Evolutionary conservation across 2,329 filamentous ascomycete species (phyloP).

Genomic region (Pseudogymnoascus sp.): DNA sequence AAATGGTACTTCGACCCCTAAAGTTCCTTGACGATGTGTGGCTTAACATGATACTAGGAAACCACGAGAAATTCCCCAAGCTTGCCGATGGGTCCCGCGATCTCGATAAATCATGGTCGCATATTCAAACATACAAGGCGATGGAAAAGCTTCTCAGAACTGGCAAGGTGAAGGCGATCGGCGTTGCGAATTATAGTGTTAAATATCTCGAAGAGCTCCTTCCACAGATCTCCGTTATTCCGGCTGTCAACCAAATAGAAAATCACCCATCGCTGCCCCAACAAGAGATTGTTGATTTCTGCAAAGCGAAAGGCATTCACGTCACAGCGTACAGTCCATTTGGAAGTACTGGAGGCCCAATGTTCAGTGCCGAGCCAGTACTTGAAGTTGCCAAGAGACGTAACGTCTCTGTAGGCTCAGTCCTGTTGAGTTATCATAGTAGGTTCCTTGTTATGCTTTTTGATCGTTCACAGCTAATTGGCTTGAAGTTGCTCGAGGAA

Average conservation of each 20-base stretch:
- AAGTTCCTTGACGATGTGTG: background rate
- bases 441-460: conserved; percentile 29
- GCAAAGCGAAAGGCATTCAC: conserved; percentile 42
- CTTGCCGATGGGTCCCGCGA: conserved; percentile 24
- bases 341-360: conserved; percentile 30
- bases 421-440: conserved; percentile 63
- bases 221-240: conserved; percentile 38
- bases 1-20: conserved; percentile 34
- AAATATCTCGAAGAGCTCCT: conserved; percentile 31
- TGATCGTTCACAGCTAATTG: background rate
- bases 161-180: conserved; percentile 41
- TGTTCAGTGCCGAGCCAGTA: conserved; percentile 54
- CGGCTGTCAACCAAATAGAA: conserved; percentile 54
- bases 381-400: conserved; percentile 55
- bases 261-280: conserved; percentile 52
- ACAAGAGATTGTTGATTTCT: conserved; percentile 43
- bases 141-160: conserved; percentile 42
- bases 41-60: conserved; percentile 13
- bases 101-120: conserved; percentile 16
- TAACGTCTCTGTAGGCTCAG: conserved; percentile 48
- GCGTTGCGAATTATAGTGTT: conserved; percentile 36
- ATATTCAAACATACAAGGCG: conserved; percentile 38
- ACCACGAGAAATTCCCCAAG: conserved; percentile 14
- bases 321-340: conserved; percentile 45
- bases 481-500: conserved; percentile 54